phyloP scores from a whole-genome alignment of 2,329 filamentous ascomycete genomes.

The Hypoxylon sp. region DNA sequence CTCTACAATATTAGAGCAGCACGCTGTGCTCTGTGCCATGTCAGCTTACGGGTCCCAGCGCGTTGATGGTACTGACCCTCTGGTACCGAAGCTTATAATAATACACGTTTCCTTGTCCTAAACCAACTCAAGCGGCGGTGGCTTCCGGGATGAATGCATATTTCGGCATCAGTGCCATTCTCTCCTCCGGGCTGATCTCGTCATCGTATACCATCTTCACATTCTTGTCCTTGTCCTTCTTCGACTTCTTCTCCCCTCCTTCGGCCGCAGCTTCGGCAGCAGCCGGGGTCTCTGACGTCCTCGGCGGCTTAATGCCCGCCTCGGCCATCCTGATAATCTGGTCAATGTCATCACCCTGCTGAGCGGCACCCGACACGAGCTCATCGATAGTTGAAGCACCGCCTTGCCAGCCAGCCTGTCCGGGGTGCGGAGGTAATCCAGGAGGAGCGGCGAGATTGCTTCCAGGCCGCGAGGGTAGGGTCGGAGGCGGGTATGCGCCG shows the following conservation, averaged over 20 bases:
- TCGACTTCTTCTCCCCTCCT: constrained; percentile 67
- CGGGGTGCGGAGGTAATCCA: constrained; percentile 55
- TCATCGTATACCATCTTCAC: constrained; percentile 82
- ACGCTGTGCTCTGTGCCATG: neutral
- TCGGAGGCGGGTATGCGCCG: constrained; percentile 51
- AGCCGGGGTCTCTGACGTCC: constrained; percentile 46
- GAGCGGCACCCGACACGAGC: constrained; percentile 53
- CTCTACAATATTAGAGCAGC: constrained; percentile 5
- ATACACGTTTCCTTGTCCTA: constrained; percentile 15
- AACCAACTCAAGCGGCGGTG: constrained; percentile 17
- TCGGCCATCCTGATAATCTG: constrained; percentile 71
- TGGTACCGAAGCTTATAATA: constrained; percentile 14
- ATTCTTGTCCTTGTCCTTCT: constrained; percentile 74
- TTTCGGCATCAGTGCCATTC: constrained; percentile 79
- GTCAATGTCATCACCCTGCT: constrained; percentile 68
- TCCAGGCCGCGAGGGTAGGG: constrained; percentile 57
- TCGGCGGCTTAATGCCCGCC: constrained; percentile 62
- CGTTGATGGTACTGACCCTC: constrained; percentile 9
- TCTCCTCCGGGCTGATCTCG: constrained; percentile 85
- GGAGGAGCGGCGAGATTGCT: constrained; percentile 50
- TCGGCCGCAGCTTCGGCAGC: constrained; percentile 48
- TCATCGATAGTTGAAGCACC: constrained; percentile 57
- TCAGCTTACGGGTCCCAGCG: constrained; percentile 6
- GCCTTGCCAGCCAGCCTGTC: constrained; percentile 46
- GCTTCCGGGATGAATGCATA: constrained; percentile 71